These are phyloP conservation scores for Hypoxylon lienhwacheense DNA, from an alignment of 495 filamentous ascomycete genomes.

Conservation along the genomic window DNA sequence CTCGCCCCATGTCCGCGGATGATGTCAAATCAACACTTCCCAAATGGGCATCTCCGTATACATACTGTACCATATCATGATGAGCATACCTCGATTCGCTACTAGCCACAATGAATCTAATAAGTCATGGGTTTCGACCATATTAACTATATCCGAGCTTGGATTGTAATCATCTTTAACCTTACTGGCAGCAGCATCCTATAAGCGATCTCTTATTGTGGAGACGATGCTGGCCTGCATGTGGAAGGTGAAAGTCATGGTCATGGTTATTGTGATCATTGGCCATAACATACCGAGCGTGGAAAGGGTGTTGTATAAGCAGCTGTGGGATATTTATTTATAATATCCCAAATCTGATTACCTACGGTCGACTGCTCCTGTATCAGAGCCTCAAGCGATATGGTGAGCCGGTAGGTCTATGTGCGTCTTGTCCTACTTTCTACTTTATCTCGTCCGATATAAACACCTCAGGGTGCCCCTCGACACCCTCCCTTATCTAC, in stretches of 20 bases:
- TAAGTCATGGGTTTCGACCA: constrained; percentile 17
- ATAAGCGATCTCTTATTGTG: constrained; percentile 17
- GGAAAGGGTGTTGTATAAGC: neutral
- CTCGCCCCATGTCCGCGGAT: constrained; percentile 2
- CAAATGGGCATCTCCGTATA: constrained; percentile 6
- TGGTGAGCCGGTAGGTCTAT: neutral
- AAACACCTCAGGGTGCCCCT: constrained; percentile 18
- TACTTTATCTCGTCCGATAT: constrained; percentile 11
- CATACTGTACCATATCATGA: constrained; percentile 8
- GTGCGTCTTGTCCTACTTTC: constrained; percentile 10
- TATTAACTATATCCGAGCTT: constrained; percentile 23
- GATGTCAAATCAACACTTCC: constrained; percentile 11
- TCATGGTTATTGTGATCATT: no score
- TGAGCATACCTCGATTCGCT: neutral
- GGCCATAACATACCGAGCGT: neutral
- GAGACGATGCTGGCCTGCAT: constrained; percentile 17
- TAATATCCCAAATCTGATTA: constrained; percentile 16
- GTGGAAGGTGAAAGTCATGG: constrained; percentile 7
- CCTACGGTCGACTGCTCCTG: constrained; percentile 2
- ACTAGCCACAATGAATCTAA: constrained; percentile 13
- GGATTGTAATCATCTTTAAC: constrained; percentile 23
- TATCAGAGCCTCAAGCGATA: constrained; percentile 29
- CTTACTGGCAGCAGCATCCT: constrained; percentile 15
- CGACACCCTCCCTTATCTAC: constrained; percentile 12
- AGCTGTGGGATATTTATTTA: constrained; percentile 15